Conservation (phyloP, 2,329 filamentous ascomycete species). For the Fusarium sororula region DNA sequence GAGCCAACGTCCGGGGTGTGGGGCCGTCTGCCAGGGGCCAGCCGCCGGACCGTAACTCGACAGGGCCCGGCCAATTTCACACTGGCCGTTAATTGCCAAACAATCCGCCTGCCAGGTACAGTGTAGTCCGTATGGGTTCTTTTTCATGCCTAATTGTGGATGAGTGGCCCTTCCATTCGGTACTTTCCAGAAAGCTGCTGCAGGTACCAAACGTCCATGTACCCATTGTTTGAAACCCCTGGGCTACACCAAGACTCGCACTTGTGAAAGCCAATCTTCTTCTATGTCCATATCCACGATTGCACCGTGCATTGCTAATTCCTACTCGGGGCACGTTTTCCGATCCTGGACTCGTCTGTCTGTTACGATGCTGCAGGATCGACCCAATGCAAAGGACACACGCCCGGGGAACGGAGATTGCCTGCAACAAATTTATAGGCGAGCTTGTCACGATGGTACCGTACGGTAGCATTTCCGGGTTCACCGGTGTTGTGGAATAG, state of each 20-base stretch:
- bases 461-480: conserved; percentile 30
- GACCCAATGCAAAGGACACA: conserved; percentile 37
- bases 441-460: conserved; percentile 20
- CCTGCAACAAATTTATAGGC: conserved; percentile 14
- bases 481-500: conserved; percentile 31
- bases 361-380: conserved; percentile 28
- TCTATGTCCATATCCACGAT: conserved; percentile 1
- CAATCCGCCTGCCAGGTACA: conserved; percentile 12
- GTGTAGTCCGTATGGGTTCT: not conserved
- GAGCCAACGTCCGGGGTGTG: conserved; percentile 41
- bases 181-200: conserved; percentile 29
- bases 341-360: conserved; percentile 20
- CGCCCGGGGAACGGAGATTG: conserved; percentile 36
- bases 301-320: conserved; percentile 3
- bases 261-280: conserved; percentile 3
- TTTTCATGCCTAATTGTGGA: conserved; percentile 32
- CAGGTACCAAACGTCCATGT: conserved; percentile 35
- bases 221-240: conserved; percentile 29
- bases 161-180: conserved; percentile 30
- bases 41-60: conserved; percentile 24
- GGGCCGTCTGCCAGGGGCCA: conserved; percentile 38
- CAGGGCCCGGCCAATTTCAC: conserved; percentile 21
- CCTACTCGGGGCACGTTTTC: conserved; percentile 21
- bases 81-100: conserved; percentile 24
- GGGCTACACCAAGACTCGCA: conserved; percentile 19